A percentile compares a stretch with the other conserved stretches of the same genome.
Conservation (phyloP, 2,329 filamentous ascomycete genomes). For the Eurotiales sp. region DNA sequence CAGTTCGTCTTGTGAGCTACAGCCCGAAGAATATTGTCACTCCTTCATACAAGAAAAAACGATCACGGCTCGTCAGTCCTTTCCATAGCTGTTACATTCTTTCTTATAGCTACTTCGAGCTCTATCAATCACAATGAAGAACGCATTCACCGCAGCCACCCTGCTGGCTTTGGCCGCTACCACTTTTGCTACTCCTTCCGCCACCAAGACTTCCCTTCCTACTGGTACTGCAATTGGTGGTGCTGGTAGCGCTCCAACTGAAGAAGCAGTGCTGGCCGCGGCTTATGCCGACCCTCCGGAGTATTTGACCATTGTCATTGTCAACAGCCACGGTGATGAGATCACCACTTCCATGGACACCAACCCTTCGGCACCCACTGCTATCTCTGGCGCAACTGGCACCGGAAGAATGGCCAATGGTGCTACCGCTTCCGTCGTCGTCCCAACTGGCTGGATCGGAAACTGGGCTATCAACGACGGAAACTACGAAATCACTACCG, state of each 20-base stretch:
- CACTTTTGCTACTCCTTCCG: not conserved
- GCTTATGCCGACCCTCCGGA: conserved; percentile 9
- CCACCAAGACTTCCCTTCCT: not conserved
- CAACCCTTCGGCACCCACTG: not conserved
- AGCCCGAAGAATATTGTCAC: not conserved
- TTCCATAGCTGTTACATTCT: not conserved
- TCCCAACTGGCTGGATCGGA: conserved; percentile 12
- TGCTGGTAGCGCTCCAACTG: not conserved
- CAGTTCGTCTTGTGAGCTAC: not conserved
- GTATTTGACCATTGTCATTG: conserved; percentile 10
- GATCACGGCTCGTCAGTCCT: not conserved
- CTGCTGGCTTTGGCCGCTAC: conserved; percentile 3
- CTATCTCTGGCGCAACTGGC: conserved; percentile 1
- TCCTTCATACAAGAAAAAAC: not conserved
- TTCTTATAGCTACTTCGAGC: no score
- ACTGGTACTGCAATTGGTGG: conserved; percentile 2
- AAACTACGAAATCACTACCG: conserved; percentile 3
- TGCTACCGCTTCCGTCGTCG: not conserved
- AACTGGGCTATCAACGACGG: conserved; percentile 13
- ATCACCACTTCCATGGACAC: conserved; percentile 11
- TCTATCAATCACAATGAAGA: conserved; percentile 6
- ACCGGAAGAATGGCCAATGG: conserved; percentile 10
- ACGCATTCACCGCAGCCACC: not conserved
- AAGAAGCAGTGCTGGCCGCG: not conserved
- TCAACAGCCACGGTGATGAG: conserved; percentile 5